phyloP scores from a whole-genome alignment of 306 rosid species.

The Argentina anserina region DNA sequence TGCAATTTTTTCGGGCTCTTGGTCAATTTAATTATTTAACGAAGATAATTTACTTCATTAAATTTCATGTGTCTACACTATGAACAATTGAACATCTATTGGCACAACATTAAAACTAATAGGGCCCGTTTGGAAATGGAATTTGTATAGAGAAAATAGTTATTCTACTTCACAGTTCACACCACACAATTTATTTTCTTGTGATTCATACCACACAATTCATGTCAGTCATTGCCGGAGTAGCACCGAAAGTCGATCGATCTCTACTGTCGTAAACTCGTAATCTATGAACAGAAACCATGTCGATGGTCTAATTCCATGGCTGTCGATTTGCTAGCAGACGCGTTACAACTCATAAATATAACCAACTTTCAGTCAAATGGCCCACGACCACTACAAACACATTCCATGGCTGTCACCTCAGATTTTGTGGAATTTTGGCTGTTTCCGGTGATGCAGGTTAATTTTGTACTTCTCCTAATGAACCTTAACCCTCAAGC shows the following conservation, averaged over 20 bases:
- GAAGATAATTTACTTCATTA: no score
- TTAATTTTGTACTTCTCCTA: background rate
- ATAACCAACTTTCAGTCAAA: background rate
- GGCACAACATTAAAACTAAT: no score
- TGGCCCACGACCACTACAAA: background rate
- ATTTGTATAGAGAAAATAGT: no score
- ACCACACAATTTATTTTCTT: no score
- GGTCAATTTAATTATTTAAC: no score
- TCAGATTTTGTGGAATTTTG: background rate
- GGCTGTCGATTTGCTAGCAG: background rate
- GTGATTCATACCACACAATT: background rate
- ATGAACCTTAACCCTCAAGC: background rate
- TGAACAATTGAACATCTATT: no score
- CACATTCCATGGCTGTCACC: background rate
- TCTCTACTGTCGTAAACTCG: background rate
- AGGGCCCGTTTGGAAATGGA: no score
- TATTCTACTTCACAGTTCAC: no score
- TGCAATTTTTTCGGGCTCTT: no score
- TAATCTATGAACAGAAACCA: background rate
- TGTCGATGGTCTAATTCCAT: background rate
- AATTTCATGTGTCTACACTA: no score
- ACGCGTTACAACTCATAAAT: background rate
- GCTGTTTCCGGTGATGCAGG: background rate
- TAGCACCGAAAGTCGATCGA: background rate
- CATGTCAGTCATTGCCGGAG: background rate